Evolutionary conservation across 108 stramenopile species (phyloP).

Genomic region (Nitzschia sp.): DNA sequence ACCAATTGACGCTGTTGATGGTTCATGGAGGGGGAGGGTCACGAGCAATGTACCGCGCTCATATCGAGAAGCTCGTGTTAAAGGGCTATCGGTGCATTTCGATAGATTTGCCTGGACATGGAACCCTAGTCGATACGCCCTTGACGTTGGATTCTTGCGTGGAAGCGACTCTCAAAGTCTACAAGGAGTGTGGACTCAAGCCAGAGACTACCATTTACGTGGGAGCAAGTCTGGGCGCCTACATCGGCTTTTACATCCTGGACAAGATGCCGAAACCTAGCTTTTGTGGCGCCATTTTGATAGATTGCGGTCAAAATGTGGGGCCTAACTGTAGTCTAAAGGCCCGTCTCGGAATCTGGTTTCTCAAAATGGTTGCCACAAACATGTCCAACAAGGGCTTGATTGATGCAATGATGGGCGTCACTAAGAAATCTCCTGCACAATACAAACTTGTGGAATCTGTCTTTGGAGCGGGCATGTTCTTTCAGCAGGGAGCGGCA

Average conservation of each 20-base stretch:
- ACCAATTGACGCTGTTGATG: slow-evolving; percentile 31
- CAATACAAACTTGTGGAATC: slow-evolving; percentile 51
- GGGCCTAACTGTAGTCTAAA: slow-evolving; percentile 56
- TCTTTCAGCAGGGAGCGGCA: slow-evolving; percentile 41
- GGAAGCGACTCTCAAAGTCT: slow-evolving; percentile 33
- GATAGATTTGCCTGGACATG: slow-evolving; percentile 56
- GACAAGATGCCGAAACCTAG: slow-evolving; percentile 26
- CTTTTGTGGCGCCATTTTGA: slow-evolving; percentile 52
- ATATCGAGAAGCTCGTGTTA: slow-evolving; percentile 11
- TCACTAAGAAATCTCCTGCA: slow-evolving; percentile 49
- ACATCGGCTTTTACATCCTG: slow-evolving; percentile 57
- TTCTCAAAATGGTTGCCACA: slow-evolving; percentile 25
- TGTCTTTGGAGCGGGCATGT: slow-evolving; percentile 49
- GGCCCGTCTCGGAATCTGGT: slow-evolving; percentile 45
- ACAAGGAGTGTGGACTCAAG: slow-evolving; percentile 12
- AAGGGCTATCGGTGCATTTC: slow-evolving; percentile 20
- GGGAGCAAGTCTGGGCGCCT: slow-evolving; percentile 57
- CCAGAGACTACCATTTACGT: slow-evolving; percentile 33
- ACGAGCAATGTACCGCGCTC: slow-evolving; percentile 44
- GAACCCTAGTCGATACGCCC: slow-evolving; percentile 43
- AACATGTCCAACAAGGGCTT: slow-evolving; percentile 41
- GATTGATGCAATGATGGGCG: slow-evolving; percentile 42
- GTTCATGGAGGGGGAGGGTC: slow-evolving; percentile 48
- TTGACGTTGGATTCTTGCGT: slow-evolving; percentile 48
- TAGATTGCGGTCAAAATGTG: slow-evolving; percentile 67